A percentile compares a stretch with the other conserved stretches of the same genome.
Conservation (phyloP, 2,329 filamentous ascomycete species). For the Metarhizium rileyi region DNA sequence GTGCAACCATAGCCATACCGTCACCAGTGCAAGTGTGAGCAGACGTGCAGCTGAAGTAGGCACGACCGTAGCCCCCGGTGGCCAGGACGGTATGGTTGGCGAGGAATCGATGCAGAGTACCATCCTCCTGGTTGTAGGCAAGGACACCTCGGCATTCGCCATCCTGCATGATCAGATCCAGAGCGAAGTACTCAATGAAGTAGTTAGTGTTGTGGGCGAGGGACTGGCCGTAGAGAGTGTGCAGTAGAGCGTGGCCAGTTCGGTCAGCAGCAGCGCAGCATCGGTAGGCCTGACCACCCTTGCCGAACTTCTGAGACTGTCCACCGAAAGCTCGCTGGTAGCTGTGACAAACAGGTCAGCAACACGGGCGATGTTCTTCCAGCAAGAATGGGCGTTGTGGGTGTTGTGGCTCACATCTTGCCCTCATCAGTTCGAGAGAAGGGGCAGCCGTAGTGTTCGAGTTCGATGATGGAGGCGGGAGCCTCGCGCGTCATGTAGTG, state of each 20-base stretch:
- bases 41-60: constrained; percentile 97
- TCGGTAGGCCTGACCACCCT: constrained; percentile 96
- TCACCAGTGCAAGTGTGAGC: constrained; percentile 98
- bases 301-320: constrained; percentile 88
- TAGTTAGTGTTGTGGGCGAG: constrained; percentile 98
- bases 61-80: constrained; percentile 93
- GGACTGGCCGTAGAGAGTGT: constrained; percentile 97
- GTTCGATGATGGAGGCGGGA: constrained; percentile 81
- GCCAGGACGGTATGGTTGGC: constrained; percentile 95
- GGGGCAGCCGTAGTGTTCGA: constrained; percentile 95
- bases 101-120: constrained; percentile 92
- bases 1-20: constrained; percentile 98
- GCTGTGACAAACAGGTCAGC: constrained; percentile 27
- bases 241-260: constrained; percentile 93
- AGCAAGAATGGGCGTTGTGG: neutral
- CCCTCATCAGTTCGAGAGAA: constrained; percentile 96
- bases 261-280: constrained; percentile 93
- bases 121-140: constrained; percentile 98
- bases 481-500: constrained; percentile 98
- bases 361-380: neutral
- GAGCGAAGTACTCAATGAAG: constrained; percentile 98
- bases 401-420: constrained; percentile 59
- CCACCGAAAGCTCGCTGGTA: constrained; percentile 99
- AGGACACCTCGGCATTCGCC: constrained; percentile 94
- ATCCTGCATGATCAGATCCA: constrained; percentile 95